Evolutionary conservation across 2,329 filamentous ascomycete genomes (phyloP).

Genomic region (Epichloe gansuensis): DNA sequence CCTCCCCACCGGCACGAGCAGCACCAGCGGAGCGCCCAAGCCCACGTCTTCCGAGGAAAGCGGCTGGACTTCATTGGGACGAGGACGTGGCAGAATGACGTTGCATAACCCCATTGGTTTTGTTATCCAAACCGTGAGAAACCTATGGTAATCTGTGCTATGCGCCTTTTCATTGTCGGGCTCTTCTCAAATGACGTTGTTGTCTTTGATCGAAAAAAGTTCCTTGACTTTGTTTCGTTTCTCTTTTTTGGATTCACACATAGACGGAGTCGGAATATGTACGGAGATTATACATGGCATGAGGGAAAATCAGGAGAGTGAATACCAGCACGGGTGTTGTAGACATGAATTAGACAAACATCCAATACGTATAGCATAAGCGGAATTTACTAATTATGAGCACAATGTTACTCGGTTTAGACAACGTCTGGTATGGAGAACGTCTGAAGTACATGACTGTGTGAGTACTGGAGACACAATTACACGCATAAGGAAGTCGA

Average conservation of each 20-base stretch:
- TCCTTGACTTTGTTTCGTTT: background rate
- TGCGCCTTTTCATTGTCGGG: too few species aligned
- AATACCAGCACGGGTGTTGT: background rate
- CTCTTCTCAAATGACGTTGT: too few species aligned
- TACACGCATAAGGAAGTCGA: too few species aligned
- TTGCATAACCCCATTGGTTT: slow-evolving; percentile 2
- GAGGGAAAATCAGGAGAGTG: background rate
- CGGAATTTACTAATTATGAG: background rate
- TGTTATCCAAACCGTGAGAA: background rate
- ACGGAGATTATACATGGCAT: background rate
- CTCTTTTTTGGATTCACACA: background rate
- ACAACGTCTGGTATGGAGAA: too few species aligned
- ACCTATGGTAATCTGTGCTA: background rate
- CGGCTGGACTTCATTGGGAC: background rate
- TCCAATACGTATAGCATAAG: background rate
- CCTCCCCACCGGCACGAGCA: background rate
- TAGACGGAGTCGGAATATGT: background rate
- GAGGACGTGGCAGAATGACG: slow-evolving; percentile 1
- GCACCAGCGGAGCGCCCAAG: background rate
- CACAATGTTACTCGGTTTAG: too few species aligned
- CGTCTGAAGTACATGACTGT: too few species aligned
- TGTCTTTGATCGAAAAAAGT: too few species aligned
- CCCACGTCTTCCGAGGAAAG: slow-evolving; percentile 1
- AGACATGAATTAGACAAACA: background rate
- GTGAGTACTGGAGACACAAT: background rate